Percentiles rank a stretch among this genome's conserved stretches.
These are phyloP conservation scores for Pythium utonaiense DNA, from an alignment of 352 stramenopile species.

Conservation along the genomic window DNA sequence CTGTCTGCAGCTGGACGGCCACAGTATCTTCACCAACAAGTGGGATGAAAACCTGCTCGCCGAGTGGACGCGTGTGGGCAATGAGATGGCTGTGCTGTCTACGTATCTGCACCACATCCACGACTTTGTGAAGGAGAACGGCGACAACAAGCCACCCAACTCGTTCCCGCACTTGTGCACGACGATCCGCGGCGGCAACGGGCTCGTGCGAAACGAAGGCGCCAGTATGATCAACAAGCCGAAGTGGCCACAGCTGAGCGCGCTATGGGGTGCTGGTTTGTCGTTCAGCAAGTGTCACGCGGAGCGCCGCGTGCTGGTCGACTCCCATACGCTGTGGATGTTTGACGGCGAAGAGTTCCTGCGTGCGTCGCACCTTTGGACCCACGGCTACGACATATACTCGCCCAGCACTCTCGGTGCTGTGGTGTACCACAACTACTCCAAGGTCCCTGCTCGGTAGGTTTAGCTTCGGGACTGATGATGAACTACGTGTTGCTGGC, in stretches of 20 bases:
- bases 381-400: constrained; percentile 39
- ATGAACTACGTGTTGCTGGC: no score
- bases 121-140: constrained; percentile 76
- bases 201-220: constrained; percentile 64
- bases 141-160: constrained; percentile 55
- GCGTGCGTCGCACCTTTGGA: constrained; percentile 35
- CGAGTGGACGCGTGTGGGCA: constrained; percentile 71
- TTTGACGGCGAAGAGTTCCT: constrained; percentile 44
- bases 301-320: constrained; percentile 63
- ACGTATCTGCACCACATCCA: constrained; percentile 84
- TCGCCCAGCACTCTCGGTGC: constrained; percentile 31
- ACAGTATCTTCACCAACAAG: constrained; percentile 84
- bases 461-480: neutral
- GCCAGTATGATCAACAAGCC: constrained; percentile 75
- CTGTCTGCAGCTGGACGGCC: constrained; percentile 79
- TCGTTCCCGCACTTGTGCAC: constrained; percentile 76
- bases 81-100: constrained; percentile 82
- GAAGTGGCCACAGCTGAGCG: constrained; percentile 70
- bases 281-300: constrained; percentile 86
- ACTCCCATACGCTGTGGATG: constrained; percentile 72
- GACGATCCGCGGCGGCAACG: constrained; percentile 63
- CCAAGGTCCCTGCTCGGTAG: constrained; percentile 31
- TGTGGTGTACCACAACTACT: constrained; percentile 50
- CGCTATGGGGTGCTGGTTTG: constrained; percentile 72
- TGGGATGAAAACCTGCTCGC: constrained; percentile 77